Percentiles rank a stretch among this genome's conserved stretches.
phyloP scores from a whole-genome alignment of 2,329 filamentous ascomycete genomes.

The Moelleriella libera region DNA sequence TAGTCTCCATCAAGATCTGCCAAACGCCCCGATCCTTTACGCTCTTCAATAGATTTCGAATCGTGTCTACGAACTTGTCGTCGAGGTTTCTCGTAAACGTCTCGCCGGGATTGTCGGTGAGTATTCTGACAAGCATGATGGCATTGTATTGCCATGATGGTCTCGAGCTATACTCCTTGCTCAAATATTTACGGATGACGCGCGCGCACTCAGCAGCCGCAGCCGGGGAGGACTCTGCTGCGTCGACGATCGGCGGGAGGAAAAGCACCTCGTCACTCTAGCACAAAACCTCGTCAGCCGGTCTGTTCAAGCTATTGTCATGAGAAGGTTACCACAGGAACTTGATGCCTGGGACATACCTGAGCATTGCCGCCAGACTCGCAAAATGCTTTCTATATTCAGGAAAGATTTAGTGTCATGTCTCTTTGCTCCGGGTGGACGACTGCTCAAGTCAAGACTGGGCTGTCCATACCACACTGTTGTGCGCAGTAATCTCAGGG shows the following conservation, averaged over 20 bases:
- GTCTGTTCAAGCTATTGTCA: background rate
- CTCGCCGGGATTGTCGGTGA: constrained; percentile 79
- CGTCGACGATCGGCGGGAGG: constrained; percentile 85
- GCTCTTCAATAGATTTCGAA: constrained; percentile 61
- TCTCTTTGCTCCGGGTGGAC: background rate
- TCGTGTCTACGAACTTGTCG: constrained; percentile 62
- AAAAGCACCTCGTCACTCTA: constrained; percentile 83
- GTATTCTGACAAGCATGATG: constrained; percentile 86
- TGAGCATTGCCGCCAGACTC: constrained; percentile 51
- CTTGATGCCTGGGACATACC: constrained; percentile 17
- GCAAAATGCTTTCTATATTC: constrained; percentile 60
- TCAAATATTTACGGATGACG: constrained; percentile 70
- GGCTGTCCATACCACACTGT: constrained; percentile 45
- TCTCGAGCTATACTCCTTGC: constrained; percentile 50
- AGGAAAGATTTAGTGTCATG: constrained; percentile 10
- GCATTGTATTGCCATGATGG: constrained; percentile 84
- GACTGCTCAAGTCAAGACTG: background rate
- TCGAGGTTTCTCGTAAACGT: constrained; percentile 89
- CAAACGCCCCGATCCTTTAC: constrained; percentile 63
- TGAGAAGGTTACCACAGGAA: too few relatives aligned
- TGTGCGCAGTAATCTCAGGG: constrained; percentile 51
- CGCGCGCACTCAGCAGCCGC: constrained; percentile 73
- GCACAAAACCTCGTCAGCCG: background rate
- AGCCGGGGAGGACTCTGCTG: constrained; percentile 78
- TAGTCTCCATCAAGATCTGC: constrained; percentile 75